Evolutionary conservation across 768 basidiomycete species (phyloP), one percentile per base, ranked within the genome.

Genomic region (Asterophora lycoperdoides): DNA sequence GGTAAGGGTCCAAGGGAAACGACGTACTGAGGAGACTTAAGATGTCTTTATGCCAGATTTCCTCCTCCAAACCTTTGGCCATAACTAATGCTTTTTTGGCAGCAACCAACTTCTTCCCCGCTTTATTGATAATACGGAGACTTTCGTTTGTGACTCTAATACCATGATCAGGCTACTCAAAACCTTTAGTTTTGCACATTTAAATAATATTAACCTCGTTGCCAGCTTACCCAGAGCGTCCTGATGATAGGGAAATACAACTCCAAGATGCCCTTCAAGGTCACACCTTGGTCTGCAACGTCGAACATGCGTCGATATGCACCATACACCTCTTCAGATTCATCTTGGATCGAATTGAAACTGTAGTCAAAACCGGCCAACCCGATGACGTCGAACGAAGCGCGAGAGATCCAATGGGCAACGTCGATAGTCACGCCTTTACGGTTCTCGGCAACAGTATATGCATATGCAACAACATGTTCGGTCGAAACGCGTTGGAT

Each of bases 361-460:
- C 72, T 63, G 51, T 80, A 77, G 52, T 76, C 71, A 32, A 81
- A 77, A 5, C 75, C 77, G 5, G 81, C 75, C 8, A 81, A 65
- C 8, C 82, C 83, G 41, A 85, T 81, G 9, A 82, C 72, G 54
- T 86, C 83, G 48, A 86, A 78, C 1, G 81, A 76, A 0, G 77
- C 75, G 20, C 81, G 76, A 10, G 78, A 78, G n/a, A 82, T 59
- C 77, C 80, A 84, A 48, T 75, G 73, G 18, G 72, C 64, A 17
- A 82, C 68, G 51, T 84, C 80, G 44, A 84, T 60, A 5, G 62
- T 60, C 3, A 53, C 51, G 23, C 54, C 46, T 35, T 35, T 30
- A 26, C 46, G 41, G 17, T 53, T 52, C 19, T 54, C 48, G n/a
- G 51, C 47, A 11, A 49, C n/a, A 1, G 55, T 29, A 6, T 47